phyloP scores from a whole-genome alignment of 345 rosid species.

The Rubroshorea leprosula region DNA sequence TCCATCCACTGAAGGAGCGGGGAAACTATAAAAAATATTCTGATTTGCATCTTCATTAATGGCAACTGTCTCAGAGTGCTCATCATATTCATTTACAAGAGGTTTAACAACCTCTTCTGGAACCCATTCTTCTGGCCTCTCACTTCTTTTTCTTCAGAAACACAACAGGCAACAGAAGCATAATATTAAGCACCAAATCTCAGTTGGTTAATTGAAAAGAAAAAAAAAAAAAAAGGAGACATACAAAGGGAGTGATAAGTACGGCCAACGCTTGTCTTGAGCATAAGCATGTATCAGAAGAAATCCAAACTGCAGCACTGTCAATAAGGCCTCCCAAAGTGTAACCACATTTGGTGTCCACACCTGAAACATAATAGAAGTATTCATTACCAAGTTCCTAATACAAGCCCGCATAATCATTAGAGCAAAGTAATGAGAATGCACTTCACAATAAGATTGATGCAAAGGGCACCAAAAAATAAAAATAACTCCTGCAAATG shows the following conservation, averaged over 20 bases:
- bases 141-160: slow-evolving; percentile 47
- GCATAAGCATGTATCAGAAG: slow-evolving; percentile 78
- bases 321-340: slow-evolving; percentile 77
- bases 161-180: slow-evolving; percentile 16
- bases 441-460: slow-evolving; percentile 3
- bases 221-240: slow-evolving; percentile 17
- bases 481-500: neutral
- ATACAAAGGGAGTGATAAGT: slow-evolving; percentile 77
- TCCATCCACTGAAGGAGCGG: slow-evolving; percentile 48
- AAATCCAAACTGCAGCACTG: slow-evolving; percentile 74
- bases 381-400: neutral
- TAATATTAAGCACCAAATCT: slow-evolving; percentile 11
- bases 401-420: slow-evolving; percentile 10
- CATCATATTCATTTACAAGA: slow-evolving; percentile 30
- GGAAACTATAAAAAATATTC: slow-evolving; percentile 73
- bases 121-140: slow-evolving; percentile 95
- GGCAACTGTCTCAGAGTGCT: slow-evolving; percentile 34
- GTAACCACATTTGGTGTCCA: slow-evolving; percentile 91
- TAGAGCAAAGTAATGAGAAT: neutral
- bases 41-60: slow-evolving; percentile 37
- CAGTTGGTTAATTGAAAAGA: slow-evolving; percentile 4
- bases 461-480: neutral
- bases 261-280: slow-evolving; percentile 97
- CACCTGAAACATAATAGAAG: slow-evolving; percentile 42
- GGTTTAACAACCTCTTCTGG: slow-evolving; percentile 55